Conservation (phyloP, 1,139 yeast genomes). For the Saccharomyces hybrid region DNA sequence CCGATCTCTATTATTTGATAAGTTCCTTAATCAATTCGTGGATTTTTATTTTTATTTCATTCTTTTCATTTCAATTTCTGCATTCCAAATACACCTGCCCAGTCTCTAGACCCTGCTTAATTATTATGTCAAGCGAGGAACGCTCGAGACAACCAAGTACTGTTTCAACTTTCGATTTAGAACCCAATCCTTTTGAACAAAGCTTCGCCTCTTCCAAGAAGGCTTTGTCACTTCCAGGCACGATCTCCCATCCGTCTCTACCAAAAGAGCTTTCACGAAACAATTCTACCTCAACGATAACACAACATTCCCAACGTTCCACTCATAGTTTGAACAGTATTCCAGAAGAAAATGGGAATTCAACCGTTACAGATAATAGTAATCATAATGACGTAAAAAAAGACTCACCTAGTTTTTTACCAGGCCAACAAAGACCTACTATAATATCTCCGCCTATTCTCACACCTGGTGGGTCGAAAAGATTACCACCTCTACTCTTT, state of each 20-base stretch:
- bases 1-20: neutral
- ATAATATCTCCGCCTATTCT: slow-evolving; percentile 44
- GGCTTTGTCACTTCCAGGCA: slow-evolving; percentile 1
- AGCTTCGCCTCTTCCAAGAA: slow-evolving; percentile 62
- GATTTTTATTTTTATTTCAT: neutral
- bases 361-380: slow-evolving; percentile 3
- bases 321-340: neutral
- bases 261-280: slow-evolving; percentile 1
- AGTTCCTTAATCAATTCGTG: neutral
- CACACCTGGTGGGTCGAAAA: slow-evolving; percentile 54
- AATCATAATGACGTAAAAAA: slow-evolving; percentile 11
- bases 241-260: slow-evolving; percentile 4
- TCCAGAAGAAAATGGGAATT: neutral
- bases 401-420: slow-evolving; percentile 9
- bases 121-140: neutral
- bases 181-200: slow-evolving; percentile 92
- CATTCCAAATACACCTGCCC: neutral
- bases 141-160: slow-evolving; percentile 1
- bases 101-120: neutral
- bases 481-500: slow-evolving; percentile 46
- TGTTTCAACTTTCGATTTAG: slow-evolving; percentile 54
- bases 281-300: neutral
- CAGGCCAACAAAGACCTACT: slow-evolving; percentile 16
- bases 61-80: neutral
- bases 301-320: neutral